phyloP scores from a whole-genome alignment of 208 protist species.

The Leishmania guyanensis region DNA sequence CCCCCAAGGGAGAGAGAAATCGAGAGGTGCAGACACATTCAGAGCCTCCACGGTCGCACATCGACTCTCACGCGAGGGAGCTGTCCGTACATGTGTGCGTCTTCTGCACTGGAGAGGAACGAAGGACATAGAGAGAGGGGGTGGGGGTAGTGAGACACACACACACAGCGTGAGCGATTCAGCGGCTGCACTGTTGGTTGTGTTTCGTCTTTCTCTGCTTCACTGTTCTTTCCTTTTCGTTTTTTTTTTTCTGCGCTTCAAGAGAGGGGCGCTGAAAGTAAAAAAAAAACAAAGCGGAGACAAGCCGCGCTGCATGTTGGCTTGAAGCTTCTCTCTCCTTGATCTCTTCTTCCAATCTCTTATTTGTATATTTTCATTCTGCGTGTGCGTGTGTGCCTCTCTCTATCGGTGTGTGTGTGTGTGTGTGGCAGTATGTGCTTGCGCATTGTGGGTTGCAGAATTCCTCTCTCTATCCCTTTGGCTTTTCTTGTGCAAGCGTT shows the following conservation, averaged over 20 bases:
- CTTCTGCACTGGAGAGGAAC: neutral
- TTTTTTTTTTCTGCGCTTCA: neutral
- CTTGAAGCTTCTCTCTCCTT: neutral
- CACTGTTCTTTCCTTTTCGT: neutral
- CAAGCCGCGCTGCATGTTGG: neutral
- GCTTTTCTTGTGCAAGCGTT: neutral
- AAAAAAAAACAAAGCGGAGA: neutral
- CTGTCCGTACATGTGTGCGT: neutral
- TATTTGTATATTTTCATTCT: constrained; percentile 1
- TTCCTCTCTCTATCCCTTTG: neutral
- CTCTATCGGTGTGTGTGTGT: neutral
- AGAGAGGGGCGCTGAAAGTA: neutral
- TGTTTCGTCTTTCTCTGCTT: neutral
- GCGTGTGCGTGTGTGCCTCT: neutral
- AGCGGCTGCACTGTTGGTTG: neutral
- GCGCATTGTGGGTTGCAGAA: neutral
- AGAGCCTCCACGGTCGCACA: neutral
- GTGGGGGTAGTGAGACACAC: neutral
- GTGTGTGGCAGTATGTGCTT: neutral
- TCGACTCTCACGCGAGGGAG: neutral
- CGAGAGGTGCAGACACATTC: neutral
- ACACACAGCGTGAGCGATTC: neutral
- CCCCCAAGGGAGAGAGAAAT: neutral
- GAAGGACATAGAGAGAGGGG: neutral
- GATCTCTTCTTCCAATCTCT: neutral